Evolutionary conservation across 1,139 yeast genomes (phyloP).

Genomic region (Casaregolazyma suthepensis): DNA sequence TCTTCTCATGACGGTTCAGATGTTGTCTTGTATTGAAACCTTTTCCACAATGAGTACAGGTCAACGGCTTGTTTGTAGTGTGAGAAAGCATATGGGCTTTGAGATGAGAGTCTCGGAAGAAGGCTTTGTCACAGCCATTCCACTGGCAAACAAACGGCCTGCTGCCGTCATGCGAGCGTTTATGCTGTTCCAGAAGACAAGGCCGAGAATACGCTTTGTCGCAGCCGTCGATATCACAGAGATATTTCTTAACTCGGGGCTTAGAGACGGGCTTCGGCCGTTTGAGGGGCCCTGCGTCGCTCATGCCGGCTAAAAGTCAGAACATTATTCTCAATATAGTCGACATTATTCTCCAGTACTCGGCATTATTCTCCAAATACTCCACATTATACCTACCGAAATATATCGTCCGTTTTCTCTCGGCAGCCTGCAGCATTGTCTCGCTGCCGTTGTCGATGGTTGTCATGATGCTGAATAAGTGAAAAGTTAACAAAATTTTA

Average conservation of each 20-base stretch:
- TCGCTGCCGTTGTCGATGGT: neutral
- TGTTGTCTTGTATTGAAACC: slow-evolving; percentile 83
- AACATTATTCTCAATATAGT: too few relatives aligned
- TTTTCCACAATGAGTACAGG: slow-evolving; percentile 71
- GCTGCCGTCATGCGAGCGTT: slow-evolving; percentile 67
- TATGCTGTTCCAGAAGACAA: slow-evolving; percentile 74
- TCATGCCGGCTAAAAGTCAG: slow-evolving; percentile 12
- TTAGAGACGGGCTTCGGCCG: slow-evolving; percentile 13
- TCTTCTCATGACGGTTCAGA: slow-evolving; percentile 67
- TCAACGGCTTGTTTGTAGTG: slow-evolving; percentile 60
- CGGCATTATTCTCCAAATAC: too few relatives aligned
- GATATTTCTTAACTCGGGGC: slow-evolving; percentile 50
- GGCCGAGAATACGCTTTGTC: slow-evolving; percentile 75
- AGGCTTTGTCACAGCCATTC: slow-evolving; percentile 55
- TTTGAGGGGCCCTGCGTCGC: slow-evolving; percentile 14
- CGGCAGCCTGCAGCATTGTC: neutral
- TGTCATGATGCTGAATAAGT: neutral
- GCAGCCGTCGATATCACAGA: slow-evolving; percentile 61
- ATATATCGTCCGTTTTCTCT: slow-evolving; percentile 4
- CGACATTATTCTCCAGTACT: too few relatives aligned
- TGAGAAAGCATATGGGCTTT: slow-evolving; percentile 62
- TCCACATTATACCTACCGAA: slow-evolving; percentile 2
- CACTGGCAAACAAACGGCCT: slow-evolving; percentile 64
- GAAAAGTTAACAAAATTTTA: neutral
- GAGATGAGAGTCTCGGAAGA: slow-evolving; percentile 72